A percentile compares a stretch with the other conserved stretches of the same genome.
These are phyloP conservation scores for Mortierella sp. DNA, from an alignment of 371 early-diverging fungal genomes.

Conservation along the genomic window DNA sequence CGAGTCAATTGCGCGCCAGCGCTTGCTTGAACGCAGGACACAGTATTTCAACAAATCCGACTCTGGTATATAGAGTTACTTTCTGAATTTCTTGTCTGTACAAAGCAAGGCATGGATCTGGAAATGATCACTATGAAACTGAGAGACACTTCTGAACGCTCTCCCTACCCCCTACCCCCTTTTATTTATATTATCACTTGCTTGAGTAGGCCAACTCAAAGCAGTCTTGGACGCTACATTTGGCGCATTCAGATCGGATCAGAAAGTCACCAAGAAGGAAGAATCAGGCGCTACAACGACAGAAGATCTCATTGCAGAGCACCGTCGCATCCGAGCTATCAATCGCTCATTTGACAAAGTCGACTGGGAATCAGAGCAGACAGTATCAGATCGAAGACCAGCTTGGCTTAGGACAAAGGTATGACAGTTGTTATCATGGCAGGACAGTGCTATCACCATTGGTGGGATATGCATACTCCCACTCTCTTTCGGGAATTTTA, in stretches of 20 bases:
- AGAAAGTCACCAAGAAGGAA: slow-evolving; percentile 2
- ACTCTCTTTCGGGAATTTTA: no score
- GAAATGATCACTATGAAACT: no score
- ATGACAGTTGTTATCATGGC: neutral
- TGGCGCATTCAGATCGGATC: slow-evolving; percentile 26
- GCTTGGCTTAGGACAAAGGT: slow-evolving; percentile 46
- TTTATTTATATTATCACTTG: neutral
- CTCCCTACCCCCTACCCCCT: no score
- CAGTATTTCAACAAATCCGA: neutral
- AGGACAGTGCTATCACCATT: no score
- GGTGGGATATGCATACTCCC: no score
- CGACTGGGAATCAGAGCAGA: slow-evolving; percentile 13
- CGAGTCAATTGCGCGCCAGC: slow-evolving; percentile 35
- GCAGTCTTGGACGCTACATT: slow-evolving; percentile 40
- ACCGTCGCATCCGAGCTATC: slow-evolving; percentile 17
- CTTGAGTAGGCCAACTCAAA: slow-evolving; percentile 22
- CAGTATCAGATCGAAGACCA: slow-evolving; percentile 11
- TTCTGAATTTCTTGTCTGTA: neutral
- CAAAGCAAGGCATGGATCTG: slow-evolving; percentile 20
- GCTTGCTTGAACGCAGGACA: slow-evolving; percentile 17
- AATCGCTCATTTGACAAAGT: slow-evolving; percentile 17
- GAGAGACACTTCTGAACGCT: no score
- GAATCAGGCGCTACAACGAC: slow-evolving; percentile 7
- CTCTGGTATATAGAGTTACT: no score
- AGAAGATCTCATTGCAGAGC: slow-evolving; percentile 15